Evolutionary conservation across 768 basidiomycete species (phyloP).

Genomic region (Lyophyllum semitale): DNA sequence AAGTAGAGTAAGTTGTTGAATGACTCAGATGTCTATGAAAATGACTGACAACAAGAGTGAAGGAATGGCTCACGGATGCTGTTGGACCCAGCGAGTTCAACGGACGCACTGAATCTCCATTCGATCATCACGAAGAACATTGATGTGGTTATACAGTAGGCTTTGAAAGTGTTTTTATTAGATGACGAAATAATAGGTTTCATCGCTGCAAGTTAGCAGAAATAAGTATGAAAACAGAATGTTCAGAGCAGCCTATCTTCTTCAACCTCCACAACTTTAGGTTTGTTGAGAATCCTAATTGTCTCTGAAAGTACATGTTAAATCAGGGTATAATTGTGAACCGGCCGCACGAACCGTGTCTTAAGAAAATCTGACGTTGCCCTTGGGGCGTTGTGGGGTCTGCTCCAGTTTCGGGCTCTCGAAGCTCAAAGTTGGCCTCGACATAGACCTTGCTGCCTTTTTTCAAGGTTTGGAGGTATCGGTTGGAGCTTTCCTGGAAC

Average conservation of each 20-base stretch:
- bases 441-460: slow-evolving; percentile 81
- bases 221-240: background rate
- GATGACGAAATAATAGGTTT: background rate
- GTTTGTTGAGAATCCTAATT: slow-evolving; percentile 47
- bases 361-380: slow-evolving; percentile 81
- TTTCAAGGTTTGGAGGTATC: slow-evolving; percentile 61
- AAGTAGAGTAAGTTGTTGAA: slow-evolving; percentile 25
- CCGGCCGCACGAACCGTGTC: slow-evolving; percentile 58
- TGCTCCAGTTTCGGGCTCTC: slow-evolving; percentile 67
- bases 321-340: background rate
- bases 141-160: background rate
- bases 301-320: slow-evolving; percentile 40
- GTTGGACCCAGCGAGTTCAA: slow-evolving; percentile 26
- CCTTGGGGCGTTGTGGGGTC: slow-evolving; percentile 69
- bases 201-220: background rate
- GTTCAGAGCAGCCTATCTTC: slow-evolving; percentile 4
- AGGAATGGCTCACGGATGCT: slow-evolving; percentile 38
- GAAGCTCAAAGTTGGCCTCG: slow-evolving; percentile 76
- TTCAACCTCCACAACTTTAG: slow-evolving; percentile 13
- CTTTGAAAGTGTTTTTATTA: background rate
- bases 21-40: background rate
- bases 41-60: slow-evolving; percentile 2
- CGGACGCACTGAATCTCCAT: slow-evolving; percentile 39
- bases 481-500: slow-evolving; percentile 63
- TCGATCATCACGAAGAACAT: slow-evolving; percentile 33